A percentile compares a stretch with the other conserved stretches of the same genome.
Conservation (phyloP, 805 yeast genomes). For the Starmerella geochares region DNA sequence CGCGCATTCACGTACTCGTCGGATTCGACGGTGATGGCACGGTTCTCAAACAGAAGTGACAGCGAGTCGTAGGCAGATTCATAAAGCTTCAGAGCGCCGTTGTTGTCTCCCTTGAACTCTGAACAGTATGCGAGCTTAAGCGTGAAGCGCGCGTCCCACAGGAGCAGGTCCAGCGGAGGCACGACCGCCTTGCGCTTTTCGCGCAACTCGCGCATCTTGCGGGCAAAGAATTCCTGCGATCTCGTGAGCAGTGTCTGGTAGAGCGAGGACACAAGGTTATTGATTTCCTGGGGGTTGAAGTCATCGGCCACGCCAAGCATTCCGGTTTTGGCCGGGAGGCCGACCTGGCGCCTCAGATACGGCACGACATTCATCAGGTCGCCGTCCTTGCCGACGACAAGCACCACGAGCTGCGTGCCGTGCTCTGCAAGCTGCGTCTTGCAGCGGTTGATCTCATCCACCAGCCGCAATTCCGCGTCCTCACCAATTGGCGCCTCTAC, state of each 20-base stretch:
- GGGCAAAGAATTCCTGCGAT: constrained; percentile 37
- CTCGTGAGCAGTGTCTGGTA: constrained; percentile 36
- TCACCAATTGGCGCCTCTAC: constrained; percentile 31
- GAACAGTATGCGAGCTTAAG: constrained; percentile 43
- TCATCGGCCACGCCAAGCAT: constrained; percentile 38
- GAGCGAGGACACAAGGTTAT: constrained; percentile 33
- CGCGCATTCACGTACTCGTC: constrained; percentile 18
- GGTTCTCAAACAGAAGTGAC: constrained; percentile 33
- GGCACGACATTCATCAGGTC: constrained; percentile 27
- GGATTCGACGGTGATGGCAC: constrained; percentile 13
- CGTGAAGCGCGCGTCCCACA: constrained; percentile 45
- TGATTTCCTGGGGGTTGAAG: constrained; percentile 34
- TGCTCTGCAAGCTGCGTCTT: constrained; percentile 30
- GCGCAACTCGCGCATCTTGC: constrained; percentile 19
- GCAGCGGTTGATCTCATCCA: constrained; percentile 13
- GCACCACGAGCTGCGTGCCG: constrained; percentile 32
- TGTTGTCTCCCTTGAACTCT: constrained; percentile 41
- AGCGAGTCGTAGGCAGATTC: constrained; percentile 48
- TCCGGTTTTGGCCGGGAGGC: constrained; percentile 39
- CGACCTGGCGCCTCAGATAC: constrained; percentile 36
- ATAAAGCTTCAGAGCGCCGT: constrained; percentile 41
- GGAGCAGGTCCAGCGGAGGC: constrained; percentile 25
- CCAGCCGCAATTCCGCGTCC: constrained; percentile 30
- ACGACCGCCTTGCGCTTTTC: constrained; percentile 22
- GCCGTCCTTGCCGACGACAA: constrained; percentile 32